phyloP scores from a whole-genome alignment of 768 basidiomycete species.

The Serendipita sp. region DNA sequence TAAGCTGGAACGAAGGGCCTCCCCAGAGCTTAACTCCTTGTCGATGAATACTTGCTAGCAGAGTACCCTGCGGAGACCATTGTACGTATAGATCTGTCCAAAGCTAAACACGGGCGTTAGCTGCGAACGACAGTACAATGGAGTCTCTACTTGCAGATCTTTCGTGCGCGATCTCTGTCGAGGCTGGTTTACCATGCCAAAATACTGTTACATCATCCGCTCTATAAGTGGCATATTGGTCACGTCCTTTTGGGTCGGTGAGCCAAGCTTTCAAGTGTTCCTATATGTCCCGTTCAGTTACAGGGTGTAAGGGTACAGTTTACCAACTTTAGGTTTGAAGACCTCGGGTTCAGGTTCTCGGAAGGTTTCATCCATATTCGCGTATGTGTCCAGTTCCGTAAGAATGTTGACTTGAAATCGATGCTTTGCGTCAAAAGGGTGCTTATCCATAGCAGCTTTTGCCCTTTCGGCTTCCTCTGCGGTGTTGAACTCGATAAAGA shows the following conservation, averaged over 20 bases:
- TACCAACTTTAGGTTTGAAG: constrained; percentile 52
- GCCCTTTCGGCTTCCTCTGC: constrained; percentile 56
- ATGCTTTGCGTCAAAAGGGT: constrained; percentile 78
- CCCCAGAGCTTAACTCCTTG: constrained; percentile 96
- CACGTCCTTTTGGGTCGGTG: constrained; percentile 78
- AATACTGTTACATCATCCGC: constrained; percentile 79
- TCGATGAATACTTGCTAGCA: constrained; percentile 80
- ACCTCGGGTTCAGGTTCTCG: constrained; percentile 57
- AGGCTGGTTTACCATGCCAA: constrained; percentile 87
- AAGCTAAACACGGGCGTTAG: constrained; percentile 30
- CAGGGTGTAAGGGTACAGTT: neutral
- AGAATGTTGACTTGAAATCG: constrained; percentile 75
- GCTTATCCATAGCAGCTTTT: constrained; percentile 48
- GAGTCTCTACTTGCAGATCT: constrained; percentile 42
- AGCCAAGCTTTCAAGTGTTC: constrained; percentile 95
- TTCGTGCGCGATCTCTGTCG: constrained; percentile 57
- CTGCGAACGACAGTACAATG: constrained; percentile 1
- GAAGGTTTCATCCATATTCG: constrained; percentile 60
- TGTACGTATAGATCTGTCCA: constrained; percentile 96
- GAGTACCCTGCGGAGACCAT: constrained; percentile 96
- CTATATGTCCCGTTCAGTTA: constrained; percentile 23
- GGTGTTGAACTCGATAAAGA: constrained; percentile 66
- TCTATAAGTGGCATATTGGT: constrained; percentile 89
- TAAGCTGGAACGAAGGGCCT: constrained; percentile 74
- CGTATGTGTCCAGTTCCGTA: constrained; percentile 74